These are phyloP conservation scores for Komagataella ulmi DNA, from an alignment of 805 yeast species.

Conservation along the genomic window DNA sequence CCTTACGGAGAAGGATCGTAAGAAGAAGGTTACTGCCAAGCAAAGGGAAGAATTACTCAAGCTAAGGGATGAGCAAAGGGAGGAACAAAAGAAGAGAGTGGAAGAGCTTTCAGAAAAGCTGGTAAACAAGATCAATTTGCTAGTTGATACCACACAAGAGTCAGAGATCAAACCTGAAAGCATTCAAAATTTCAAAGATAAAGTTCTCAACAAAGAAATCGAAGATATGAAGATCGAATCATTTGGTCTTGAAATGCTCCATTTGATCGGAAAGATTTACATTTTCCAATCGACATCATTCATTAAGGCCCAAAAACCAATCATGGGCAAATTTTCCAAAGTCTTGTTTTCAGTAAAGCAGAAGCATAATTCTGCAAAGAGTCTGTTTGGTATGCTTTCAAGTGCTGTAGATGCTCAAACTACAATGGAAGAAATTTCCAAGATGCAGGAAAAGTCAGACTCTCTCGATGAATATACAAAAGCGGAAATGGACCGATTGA, in stretches of 20 bases:
- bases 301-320: conserved; percentile 52
- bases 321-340: conserved; percentile 44
- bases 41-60: conserved; percentile 10
- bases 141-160: conserved; percentile 22
- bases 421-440: conserved; percentile 61
- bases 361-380: conserved; percentile 60
- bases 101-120: conserved; percentile 49
- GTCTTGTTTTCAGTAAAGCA: conserved; percentile 59
- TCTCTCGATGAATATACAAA: conserved; percentile 27
- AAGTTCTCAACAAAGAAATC: conserved; percentile 67
- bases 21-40: conserved; percentile 13
- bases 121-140: conserved; percentile 19
- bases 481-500: conserved; percentile 59
- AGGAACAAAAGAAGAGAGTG: conserved; percentile 29
- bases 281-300: conserved; percentile 50
- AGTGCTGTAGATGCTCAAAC: conserved; percentile 70
- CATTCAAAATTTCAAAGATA: conserved; percentile 32
- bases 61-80: conserved; percentile 15
- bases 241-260: conserved; percentile 72
- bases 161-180: conserved; percentile 30
- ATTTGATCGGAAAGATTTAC: conserved; percentile 61
- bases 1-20: neutral
- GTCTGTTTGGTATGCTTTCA: conserved; percentile 56
- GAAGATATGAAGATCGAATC: conserved; percentile 73
- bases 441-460: conserved; percentile 39